Conservation (phyloP, 257 asterid genomes). For the Solanum chmielewskii region DNA sequence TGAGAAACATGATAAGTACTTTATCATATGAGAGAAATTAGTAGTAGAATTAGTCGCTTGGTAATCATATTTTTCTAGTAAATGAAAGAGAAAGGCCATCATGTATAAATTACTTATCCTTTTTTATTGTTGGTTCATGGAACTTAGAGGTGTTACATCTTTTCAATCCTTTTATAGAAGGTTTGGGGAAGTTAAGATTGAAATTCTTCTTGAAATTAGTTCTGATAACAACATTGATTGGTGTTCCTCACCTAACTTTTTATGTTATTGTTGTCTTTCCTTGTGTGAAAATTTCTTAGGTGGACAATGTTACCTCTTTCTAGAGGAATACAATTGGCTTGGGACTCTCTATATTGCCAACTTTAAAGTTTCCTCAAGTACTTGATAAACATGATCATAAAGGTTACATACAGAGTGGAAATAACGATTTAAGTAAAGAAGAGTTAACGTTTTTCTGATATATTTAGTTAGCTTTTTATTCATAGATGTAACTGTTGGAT, state of each 20-base stretch:
- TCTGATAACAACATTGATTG: too few relatives aligned
- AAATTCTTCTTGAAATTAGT: background rate
- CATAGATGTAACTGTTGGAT: too few relatives aligned
- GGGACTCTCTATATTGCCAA: slow-evolving; percentile 43
- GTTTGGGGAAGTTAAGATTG: too few relatives aligned
- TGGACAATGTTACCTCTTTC: background rate
- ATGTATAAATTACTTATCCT: background rate
- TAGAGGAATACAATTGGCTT: background rate
- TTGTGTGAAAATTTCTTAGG: background rate
- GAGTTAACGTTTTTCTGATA: slow-evolving; percentile 61
- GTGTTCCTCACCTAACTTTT: too few relatives aligned
- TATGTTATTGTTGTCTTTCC: background rate
- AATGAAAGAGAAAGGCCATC: background rate
- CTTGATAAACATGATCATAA: slow-evolving; percentile 36
- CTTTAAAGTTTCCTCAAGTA: slow-evolving; percentile 67
- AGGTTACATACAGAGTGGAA: background rate
- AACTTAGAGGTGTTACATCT: background rate
- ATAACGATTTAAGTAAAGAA: background rate
- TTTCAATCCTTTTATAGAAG: background rate
- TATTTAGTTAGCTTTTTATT: too few relatives aligned
- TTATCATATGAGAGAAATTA: too few relatives aligned
- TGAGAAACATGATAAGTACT: too few relatives aligned
- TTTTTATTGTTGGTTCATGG: background rate
- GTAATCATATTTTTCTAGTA: too few relatives aligned
- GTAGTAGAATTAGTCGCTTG: too few relatives aligned